Evolutionary conservation across 768 basidiomycete genomes (phyloP), one percentile per base, ranked within the genome.

Genomic region (Auriscalpium vulgare): DNA sequence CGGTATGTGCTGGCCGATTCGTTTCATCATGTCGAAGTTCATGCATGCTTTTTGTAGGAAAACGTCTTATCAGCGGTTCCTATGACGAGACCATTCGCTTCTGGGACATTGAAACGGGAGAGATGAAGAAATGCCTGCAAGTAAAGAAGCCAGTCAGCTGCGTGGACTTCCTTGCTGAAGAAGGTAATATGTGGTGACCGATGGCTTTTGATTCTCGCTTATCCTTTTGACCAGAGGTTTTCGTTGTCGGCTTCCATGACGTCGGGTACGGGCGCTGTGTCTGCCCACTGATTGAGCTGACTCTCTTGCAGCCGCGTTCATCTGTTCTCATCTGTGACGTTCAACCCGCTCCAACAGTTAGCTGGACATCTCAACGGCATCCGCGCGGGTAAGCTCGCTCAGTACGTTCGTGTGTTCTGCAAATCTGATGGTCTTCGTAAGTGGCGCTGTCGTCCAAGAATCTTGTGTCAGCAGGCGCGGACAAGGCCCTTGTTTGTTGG

Each of bases 11-110:
- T 10, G 7, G 53, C 40, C 13, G n/a, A 6, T 47, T 19, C 10
- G 38, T 48, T 14, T 11, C 11, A 34, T 11, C 29, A 10, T 36
- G 0, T 19, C 21, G 17, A 23, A 21, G 8, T 44, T 2, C 9
- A 40, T 45, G 44, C 21, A 16, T 50, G 6, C 36, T 53, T 16
- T 37, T 23, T 29, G 2, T 10, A 68, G 89, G 88, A 16, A 87
- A 91, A 63, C 75, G 87, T 9, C 74, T 95, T 44, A 91, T 95
- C 60, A 91, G 88, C 60, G 93, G 93, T 14, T 89, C 87, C 29
- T 93, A 94, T 65, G 92, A 95, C 55, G 92, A 93, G 68, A 91
- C 88, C 1, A 94, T 95, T 58, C 78, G 92, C 11, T 90, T 95
- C 70, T 95, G 92, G 93, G 88, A 94, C 66, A 78, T 95, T 19